Percentiles rank a stretch among this genome's conserved stretches.
phyloP scores from a whole-genome alignment of 768 basidiomycete genomes.

The Cubamyces lactineus region DNA sequence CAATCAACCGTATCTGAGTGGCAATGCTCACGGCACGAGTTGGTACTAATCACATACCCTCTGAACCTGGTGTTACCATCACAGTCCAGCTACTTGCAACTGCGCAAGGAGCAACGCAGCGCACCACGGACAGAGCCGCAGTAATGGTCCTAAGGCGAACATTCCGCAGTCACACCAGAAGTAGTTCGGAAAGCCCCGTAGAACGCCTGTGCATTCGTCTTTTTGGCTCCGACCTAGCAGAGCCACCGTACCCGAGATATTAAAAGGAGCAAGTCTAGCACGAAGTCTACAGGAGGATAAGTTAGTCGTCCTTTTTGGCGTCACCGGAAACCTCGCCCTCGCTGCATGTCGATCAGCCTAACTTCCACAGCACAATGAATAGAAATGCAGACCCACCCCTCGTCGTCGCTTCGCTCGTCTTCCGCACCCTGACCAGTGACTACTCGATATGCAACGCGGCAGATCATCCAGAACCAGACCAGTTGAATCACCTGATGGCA shows the following conservation, averaged over 20 bases:
- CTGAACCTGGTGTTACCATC: no score
- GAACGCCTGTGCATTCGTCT: constrained; percentile 18
- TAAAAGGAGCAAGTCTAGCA: constrained; percentile 22
- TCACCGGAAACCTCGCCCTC: constrained; percentile 35
- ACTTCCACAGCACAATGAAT: background rate
- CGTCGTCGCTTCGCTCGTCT: constrained; percentile 87
- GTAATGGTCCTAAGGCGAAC: no score
- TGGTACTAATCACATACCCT: no score
- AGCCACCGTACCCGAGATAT: constrained; percentile 8
- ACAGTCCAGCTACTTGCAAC: no score
- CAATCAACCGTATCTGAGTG: no score
- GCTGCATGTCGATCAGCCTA: constrained; percentile 23
- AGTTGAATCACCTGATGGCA: constrained; percentile 64
- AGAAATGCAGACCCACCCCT: constrained; percentile 50
- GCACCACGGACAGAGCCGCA: no score
- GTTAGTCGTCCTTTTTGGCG: constrained; percentile 31
- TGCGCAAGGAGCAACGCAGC: no score
- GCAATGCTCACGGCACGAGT: no score
- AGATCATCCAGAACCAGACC: constrained; percentile 88
- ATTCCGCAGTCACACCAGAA: no score
- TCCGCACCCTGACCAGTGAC: constrained; percentile 75
- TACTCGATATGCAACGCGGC: constrained; percentile 81
- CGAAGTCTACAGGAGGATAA: constrained; percentile 20
- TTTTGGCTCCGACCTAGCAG: constrained; percentile 8
- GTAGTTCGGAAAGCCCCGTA: background rate